Conservation (phyloP, 2,329 filamentous ascomycete species). For the Orbilia quercus region DNA sequence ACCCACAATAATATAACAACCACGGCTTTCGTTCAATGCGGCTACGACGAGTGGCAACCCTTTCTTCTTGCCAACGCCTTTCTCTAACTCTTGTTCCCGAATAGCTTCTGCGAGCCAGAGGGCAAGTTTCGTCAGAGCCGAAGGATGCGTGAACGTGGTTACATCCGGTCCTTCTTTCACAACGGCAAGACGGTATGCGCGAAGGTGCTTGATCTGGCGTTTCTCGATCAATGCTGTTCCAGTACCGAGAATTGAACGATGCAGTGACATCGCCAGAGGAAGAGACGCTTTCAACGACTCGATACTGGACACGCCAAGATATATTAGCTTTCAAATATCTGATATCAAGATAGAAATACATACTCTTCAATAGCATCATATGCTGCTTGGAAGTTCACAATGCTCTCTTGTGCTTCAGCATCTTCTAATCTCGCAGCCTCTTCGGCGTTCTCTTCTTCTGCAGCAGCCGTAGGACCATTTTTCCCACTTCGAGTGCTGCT, state of each 20-base stretch:
- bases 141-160: slow-evolving; percentile 88
- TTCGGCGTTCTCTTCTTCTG: slow-evolving; percentile 66
- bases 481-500: slow-evolving; percentile 15
- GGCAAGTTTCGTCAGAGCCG: slow-evolving; percentile 90
- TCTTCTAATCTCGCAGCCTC: slow-evolving; percentile 62
- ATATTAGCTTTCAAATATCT: slow-evolving; percentile 62
- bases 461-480: background rate
- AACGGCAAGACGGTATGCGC: slow-evolving; percentile 92
- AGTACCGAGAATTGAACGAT: slow-evolving; percentile 91
- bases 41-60: slow-evolving; percentile 88
- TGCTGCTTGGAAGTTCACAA: slow-evolving; percentile 76
- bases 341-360: slow-evolving; percentile 60
- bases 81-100: slow-evolving; percentile 85
- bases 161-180: slow-evolving; percentile 96
- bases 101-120: slow-evolving; percentile 95
- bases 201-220: slow-evolving; percentile 89
- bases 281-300: slow-evolving; percentile 80
- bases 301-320: slow-evolving; percentile 68
- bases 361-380: slow-evolving; percentile 78
- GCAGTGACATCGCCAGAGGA: slow-evolving; percentile 85
- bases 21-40: slow-evolving; percentile 84
- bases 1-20: slow-evolving; percentile 91
- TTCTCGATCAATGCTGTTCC: slow-evolving; percentile 92
- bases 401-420: slow-evolving; percentile 72
- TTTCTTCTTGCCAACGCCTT: slow-evolving; percentile 71